Percentiles rank a stretch among this genome's conserved stretches.
Evolutionary conservation across 1,284 basidiomycete species (phyloP).

Genomic region (Mycosarcoma mackinlayi): DNA sequence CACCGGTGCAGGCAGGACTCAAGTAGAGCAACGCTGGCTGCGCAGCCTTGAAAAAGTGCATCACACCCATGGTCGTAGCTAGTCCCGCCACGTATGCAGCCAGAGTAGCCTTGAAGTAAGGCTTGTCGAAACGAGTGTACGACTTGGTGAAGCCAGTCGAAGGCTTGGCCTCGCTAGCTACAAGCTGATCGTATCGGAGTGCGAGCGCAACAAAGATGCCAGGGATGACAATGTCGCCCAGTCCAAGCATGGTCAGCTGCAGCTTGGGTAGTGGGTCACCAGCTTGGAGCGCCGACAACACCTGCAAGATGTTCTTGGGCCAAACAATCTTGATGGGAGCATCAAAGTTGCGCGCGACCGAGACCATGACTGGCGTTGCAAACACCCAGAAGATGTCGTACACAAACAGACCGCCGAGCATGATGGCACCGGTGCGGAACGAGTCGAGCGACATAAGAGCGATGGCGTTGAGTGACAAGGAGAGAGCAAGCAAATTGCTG

Average conservation of each 20-base stretch:
- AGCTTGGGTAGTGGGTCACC: slow-evolving; percentile 47
- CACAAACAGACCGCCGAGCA: slow-evolving; percentile 73
- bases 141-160: slow-evolving; percentile 48
- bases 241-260: slow-evolving; percentile 89
- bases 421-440: slow-evolving; percentile 85
- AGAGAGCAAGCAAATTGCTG: slow-evolving; percentile 83
- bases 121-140: slow-evolving; percentile 73
- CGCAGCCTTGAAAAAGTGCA: slow-evolving; percentile 82
- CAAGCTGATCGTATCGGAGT: slow-evolving; percentile 82
- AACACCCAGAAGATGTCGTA: slow-evolving; percentile 69
- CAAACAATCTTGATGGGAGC: slow-evolving; percentile 79
- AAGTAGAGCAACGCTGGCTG: slow-evolving; percentile 95
- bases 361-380: slow-evolving; percentile 66
- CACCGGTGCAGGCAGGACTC: slow-evolving; percentile 72
- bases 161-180: slow-evolving; percentile 69
- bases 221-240: slow-evolving; percentile 90
- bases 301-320: slow-evolving; percentile 68
- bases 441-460: slow-evolving; percentile 86
- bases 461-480: slow-evolving; percentile 85
- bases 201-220: slow-evolving; percentile 90
- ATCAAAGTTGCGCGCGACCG: slow-evolving; percentile 88
- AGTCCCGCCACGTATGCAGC: slow-evolving; percentile 83
- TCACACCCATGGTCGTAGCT: slow-evolving; percentile 82
- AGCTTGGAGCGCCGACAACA: slow-evolving; percentile 19
- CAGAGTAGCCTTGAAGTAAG: slow-evolving; percentile 82